Conservation (phyloP, 2,329 filamentous ascomycete genomes). For the Alternaria sp. region DNA sequence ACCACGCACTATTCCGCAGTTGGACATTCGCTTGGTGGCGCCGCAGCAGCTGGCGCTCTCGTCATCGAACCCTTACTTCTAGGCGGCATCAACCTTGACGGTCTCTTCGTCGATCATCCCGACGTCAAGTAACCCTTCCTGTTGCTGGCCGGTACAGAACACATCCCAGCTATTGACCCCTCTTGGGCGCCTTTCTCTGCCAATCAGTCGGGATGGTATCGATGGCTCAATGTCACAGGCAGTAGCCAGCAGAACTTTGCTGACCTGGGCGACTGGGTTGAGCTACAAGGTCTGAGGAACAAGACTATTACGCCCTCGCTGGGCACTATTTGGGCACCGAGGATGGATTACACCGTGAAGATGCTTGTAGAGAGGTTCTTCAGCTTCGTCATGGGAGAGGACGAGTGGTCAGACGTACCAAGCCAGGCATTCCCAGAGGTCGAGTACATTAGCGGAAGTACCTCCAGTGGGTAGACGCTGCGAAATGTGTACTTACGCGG, state of each 20-base stretch:
- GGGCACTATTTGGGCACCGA: constrained; percentile 27
- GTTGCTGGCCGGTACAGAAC: constrained; percentile 28
- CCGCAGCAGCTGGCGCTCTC: constrained; percentile 11
- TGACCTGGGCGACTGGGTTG: constrained; percentile 37
- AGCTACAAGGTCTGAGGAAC: constrained; percentile 30
- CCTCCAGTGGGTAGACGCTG: not conserved
- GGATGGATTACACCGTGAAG: constrained; percentile 31
- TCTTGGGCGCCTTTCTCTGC: constrained; percentile 31
- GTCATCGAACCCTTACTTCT: constrained; percentile 1
- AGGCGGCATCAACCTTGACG: constrained; percentile 15
- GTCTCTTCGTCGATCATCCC: constrained; percentile 21
- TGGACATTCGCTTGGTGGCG: constrained; percentile 28
- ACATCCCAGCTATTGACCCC: constrained; percentile 25
- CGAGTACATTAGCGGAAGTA: not conserved
- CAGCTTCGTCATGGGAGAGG: constrained; percentile 23
- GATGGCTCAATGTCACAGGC: constrained; percentile 31
- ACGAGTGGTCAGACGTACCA: constrained; percentile 11
- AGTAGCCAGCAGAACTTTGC: constrained; percentile 32
- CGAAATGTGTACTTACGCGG: too few relatives aligned
- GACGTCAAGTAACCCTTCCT: constrained; percentile 33
- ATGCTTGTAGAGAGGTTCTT: constrained; percentile 26
- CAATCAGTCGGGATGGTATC: constrained; percentile 35
- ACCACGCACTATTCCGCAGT: constrained; percentile 11
- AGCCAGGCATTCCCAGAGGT: not conserved
- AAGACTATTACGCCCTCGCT: constrained; percentile 21